phyloP scores from a whole-genome alignment of 495 filamentous ascomycete genomes.

The Cercophora sp. region DNA sequence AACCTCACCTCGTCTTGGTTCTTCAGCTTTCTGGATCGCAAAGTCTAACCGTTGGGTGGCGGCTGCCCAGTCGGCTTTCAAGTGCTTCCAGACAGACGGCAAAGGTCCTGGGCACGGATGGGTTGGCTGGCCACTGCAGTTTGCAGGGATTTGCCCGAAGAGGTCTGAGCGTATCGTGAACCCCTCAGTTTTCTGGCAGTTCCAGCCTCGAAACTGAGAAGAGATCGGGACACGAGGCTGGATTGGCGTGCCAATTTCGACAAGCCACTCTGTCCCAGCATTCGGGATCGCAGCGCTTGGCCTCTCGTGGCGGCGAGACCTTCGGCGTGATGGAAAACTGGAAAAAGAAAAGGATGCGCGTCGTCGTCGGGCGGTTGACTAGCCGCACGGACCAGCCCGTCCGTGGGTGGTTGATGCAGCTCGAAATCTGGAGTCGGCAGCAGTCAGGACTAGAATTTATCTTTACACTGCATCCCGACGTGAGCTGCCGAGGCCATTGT shows the following conservation, averaged over 20 bases:
- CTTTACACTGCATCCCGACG: neutral
- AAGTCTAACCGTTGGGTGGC: constrained; percentile 14
- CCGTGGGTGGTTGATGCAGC: neutral
- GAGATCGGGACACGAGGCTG: no score
- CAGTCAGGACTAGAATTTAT: neutral
- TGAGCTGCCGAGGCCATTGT: neutral
- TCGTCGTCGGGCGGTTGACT: neutral
- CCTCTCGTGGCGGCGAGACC: neutral
- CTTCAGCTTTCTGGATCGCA: neutral
- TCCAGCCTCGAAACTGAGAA: neutral
- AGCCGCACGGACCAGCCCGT: constrained; percentile 1
- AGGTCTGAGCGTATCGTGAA: constrained; percentile 3
- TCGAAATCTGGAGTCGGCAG: neutral
- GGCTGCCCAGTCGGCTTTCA: constrained; percentile 26
- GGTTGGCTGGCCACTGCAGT: neutral
- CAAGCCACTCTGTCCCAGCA: neutral
- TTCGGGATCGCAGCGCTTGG: neutral
- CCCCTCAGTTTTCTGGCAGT: neutral
- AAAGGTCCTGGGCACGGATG: neutral
- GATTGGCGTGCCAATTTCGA: neutral
- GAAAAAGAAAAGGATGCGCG: neutral
- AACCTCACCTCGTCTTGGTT: neutral
- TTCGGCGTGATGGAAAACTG: neutral
- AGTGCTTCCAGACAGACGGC: constrained; percentile 4
- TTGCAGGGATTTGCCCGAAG: neutral